These are phyloP conservation scores for Lepidium sativum DNA, from an alignment of 345 rosid species.

Conservation along the genomic window DNA sequence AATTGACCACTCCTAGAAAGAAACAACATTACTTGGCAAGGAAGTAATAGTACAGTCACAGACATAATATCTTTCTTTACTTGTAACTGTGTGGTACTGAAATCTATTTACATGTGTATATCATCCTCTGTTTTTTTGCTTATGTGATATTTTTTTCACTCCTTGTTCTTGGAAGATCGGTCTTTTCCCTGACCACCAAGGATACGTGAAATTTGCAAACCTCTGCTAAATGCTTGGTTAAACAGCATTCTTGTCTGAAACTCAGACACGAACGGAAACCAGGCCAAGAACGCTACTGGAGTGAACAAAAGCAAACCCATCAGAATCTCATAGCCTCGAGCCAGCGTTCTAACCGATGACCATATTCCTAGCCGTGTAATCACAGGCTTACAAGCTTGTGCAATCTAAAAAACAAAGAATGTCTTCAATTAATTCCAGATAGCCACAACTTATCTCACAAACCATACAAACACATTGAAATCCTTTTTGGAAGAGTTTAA, in stretches of 20 bases:
- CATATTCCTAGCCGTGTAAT: conserved; percentile 51
- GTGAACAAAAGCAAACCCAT: conserved; percentile 77
- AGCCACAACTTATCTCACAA: not conserved
- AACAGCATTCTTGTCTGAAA: conserved; percentile 88
- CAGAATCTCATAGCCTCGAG: conserved; percentile 61
- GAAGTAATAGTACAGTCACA: not conserved
- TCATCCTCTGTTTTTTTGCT: not conserved
- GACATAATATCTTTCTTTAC: not conserved
- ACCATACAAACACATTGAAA: not conserved
- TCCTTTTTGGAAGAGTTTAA: not conserved
- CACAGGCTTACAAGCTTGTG: conserved; percentile 72
- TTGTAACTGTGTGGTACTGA: not conserved
- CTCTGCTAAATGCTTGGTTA: conserved; percentile 95
- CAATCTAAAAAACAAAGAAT: conserved; percentile 32
- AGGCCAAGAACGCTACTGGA: conserved; percentile 78
- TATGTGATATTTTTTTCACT: conserved; percentile 20
- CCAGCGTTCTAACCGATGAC: conserved; percentile 62
- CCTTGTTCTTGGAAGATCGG: conserved; percentile 48
- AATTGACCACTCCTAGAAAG: not conserved
- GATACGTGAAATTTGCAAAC: conserved; percentile 82
- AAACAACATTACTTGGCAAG: not conserved
- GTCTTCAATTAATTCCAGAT: no score
- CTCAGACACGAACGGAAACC: conserved; percentile 90
- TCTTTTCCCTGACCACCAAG: conserved; percentile 73
- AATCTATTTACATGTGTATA: not conserved